Percentiles rank a stretch among this genome's conserved stretches.
phyloP scores from a whole-genome alignment of 139 green algal species.

The Haematococcus lacustris region DNA sequence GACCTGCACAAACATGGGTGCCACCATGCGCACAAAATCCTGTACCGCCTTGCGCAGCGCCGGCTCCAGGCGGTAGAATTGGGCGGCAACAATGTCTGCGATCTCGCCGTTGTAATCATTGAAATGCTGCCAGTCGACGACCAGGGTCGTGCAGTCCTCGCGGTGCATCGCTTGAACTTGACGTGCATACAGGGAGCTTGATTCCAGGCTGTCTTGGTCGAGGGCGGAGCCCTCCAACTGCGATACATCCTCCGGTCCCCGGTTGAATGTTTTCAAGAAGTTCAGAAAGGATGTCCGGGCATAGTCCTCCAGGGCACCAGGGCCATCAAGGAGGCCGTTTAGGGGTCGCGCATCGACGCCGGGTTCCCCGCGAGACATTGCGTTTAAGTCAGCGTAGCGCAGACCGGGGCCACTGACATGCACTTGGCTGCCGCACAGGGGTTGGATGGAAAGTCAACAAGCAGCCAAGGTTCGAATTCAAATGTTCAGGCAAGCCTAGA shows the following conservation, averaged over 20 bases:
- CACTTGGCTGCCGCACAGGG: too few species aligned
- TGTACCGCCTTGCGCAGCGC: conserved; percentile 63
- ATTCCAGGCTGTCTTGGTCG: too few species aligned
- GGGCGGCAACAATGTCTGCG: conserved; percentile 34
- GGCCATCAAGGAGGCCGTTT: neutral
- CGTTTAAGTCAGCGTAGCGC: too few species aligned
- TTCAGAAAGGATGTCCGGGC: neutral
- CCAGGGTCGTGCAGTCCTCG: conserved; percentile 52
- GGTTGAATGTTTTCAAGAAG: neutral
- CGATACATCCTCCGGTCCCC: too few species aligned
- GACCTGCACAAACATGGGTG: conserved; percentile 27
- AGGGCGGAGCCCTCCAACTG: too few species aligned
- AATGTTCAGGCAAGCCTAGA: too few species aligned
- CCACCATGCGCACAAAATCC: conserved; percentile 63
- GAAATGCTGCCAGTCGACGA: conserved; percentile 75
- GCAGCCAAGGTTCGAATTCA: neutral
- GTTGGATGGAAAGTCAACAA: neutral
- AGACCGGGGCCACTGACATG: too few species aligned
- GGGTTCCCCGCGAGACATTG: neutral
- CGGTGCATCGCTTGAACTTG: conserved; percentile 11
- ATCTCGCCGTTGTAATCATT: conserved; percentile 52
- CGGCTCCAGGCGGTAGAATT: conserved; percentile 66
- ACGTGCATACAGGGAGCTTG: too few species aligned
- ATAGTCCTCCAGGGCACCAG: neutral
- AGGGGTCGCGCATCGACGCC: neutral